A percentile compares a stretch with the other conserved stretches of the same genome.
phyloP scores from a whole-genome alignment of 148 eudicot species.

The Rhododendron vialii region DNA sequence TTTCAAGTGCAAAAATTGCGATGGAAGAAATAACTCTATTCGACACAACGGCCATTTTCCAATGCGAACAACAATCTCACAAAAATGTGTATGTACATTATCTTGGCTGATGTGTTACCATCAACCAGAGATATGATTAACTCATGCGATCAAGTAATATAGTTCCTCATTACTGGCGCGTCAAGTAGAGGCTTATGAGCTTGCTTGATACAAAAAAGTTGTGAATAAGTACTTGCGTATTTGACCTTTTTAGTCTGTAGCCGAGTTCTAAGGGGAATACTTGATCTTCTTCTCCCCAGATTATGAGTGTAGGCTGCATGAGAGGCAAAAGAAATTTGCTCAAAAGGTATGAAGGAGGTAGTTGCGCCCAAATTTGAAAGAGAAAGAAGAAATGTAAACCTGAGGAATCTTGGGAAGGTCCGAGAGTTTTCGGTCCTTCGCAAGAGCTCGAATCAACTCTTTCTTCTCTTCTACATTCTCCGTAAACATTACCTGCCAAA shows the following conservation, averaged over 20 bases:
- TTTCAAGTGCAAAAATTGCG: neutral
- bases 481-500: conserved; percentile 54
- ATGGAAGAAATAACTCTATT: neutral
- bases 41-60: neutral
- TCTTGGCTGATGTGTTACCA: neutral
- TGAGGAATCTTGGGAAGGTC: conserved; percentile 62
- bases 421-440: conserved; percentile 48
- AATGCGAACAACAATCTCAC: neutral
- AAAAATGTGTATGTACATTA: neutral
- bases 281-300: conserved; percentile 84
- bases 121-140: neutral
- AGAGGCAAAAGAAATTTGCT: neutral
- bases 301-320: conserved; percentile 69
- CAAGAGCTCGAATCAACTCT: conserved; percentile 52
- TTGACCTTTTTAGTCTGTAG: conserved; percentile 61
- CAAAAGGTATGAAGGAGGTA: neutral
- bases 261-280: conserved; percentile 74
- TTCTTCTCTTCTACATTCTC: conserved; percentile 58
- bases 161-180: neutral
- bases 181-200: neutral
- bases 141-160: neutral
- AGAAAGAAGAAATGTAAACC: conserved; percentile 29
- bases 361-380: neutral
- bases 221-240: neutral
- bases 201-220: neutral